phyloP scores from a whole-genome alignment of 345 rosid species.

The Gossypium herbaceum region DNA sequence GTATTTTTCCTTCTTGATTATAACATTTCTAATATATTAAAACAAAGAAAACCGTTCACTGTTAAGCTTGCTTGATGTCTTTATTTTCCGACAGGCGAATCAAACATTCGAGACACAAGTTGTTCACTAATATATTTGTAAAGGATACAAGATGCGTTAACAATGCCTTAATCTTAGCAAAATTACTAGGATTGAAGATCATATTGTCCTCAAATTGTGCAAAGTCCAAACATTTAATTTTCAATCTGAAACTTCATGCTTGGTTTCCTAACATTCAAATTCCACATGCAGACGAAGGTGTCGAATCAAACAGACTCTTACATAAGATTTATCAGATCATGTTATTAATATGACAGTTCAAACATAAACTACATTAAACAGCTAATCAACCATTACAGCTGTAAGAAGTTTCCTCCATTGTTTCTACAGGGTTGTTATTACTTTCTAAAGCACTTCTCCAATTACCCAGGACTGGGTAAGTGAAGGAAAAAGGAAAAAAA shows the following conservation, averaged over 20 bases:
- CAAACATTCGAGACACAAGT: neutral
- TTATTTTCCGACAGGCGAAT: neutral
- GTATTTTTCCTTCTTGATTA: too few relatives aligned
- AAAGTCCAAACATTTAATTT: neutral
- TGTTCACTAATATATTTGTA: neutral
- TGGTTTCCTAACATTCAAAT: neutral
- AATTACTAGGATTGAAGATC: neutral
- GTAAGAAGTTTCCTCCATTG: neutral
- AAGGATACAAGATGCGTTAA: neutral
- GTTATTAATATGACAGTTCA: neutral
- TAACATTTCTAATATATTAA: too few relatives aligned
- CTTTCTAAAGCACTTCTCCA: neutral
- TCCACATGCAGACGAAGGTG: conserved; percentile 8
- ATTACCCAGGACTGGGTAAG: neutral
- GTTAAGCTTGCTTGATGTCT: neutral
- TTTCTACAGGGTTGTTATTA: neutral
- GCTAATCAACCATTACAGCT: neutral
- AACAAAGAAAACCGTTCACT: conserved; percentile 4
- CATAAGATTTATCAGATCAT: neutral
- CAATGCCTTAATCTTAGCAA: neutral
- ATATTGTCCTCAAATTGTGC: neutral
- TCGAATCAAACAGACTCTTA: neutral
- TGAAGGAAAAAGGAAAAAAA: conserved; percentile 7
- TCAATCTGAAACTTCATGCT: neutral
- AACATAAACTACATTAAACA: neutral